Conservation (phyloP, 2,329 filamentous ascomycete genomes). For the Chaetomiaceae sp. region DNA sequence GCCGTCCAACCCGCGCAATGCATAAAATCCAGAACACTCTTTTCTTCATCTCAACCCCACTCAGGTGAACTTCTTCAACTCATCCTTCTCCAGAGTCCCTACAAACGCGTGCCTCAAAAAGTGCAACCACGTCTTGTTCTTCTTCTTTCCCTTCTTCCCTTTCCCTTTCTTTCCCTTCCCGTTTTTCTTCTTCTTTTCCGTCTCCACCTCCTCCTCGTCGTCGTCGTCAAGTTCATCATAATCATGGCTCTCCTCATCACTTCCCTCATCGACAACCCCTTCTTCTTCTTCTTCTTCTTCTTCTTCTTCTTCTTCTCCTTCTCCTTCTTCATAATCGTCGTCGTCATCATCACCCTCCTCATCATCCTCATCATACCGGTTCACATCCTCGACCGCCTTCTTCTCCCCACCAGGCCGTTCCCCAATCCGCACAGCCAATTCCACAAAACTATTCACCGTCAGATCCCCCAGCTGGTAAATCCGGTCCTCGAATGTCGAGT, state of each 20-base stretch:
- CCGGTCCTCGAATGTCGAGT: slow-evolving; percentile 74
- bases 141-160: slow-evolving; percentile 49
- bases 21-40: background rate
- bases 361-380: slow-evolving; percentile 29
- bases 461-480: slow-evolving; percentile 74
- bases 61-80: slow-evolving; percentile 48
- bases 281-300: no score
- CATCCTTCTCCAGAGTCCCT: slow-evolving; percentile 60
- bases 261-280: slow-evolving; percentile 17
- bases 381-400: slow-evolving; percentile 21
- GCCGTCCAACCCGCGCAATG: background rate
- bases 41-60: no score
- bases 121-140: slow-evolving; percentile 69
- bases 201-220: slow-evolving; percentile 42
- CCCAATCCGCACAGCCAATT: slow-evolving; percentile 76
- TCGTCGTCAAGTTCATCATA: slow-evolving; percentile 32
- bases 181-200: slow-evolving; percentile 38
- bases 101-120: slow-evolving; percentile 80
- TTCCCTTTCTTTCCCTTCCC: slow-evolving; percentile 46
- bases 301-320: no score
- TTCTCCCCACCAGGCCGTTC: no score
- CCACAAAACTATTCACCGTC: slow-evolving; percentile 75
- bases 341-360: slow-evolving; percentile 23
- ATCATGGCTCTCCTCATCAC: slow-evolving; percentile 29
- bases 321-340: no score